Evolutionary conservation across 768 basidiomycete species (phyloP), one percentile per base, ranked within the genome.

Genomic region (Inosperma sp.): DNA sequence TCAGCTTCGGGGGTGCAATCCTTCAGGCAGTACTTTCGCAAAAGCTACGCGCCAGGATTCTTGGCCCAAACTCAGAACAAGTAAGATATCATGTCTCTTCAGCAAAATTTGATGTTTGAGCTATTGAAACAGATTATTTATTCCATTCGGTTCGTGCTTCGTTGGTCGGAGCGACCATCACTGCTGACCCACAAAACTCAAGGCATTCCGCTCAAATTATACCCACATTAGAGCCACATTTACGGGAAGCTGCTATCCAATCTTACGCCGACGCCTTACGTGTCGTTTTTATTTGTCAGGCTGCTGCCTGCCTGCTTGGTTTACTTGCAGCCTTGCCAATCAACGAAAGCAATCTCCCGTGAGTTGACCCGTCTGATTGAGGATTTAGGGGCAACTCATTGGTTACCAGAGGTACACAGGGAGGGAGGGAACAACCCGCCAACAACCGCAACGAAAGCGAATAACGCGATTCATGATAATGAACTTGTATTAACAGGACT

Each of bases 71-170:
- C 49, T 79, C 94, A 48, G 72, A 72, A 59, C 72, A 88, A 72
- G 89, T 88, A 58, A 71, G 83, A 67, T 49, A 25, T 54, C 50
- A 36, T 44, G 33, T 26, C 29, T 53, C 58, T 21, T 27, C 37
- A 17, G n/a, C 16, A 47, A 23, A 31, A 30, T 17, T 0, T 17
- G n/a, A n/a, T n/a, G n/a, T n/a, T n/a, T n/a, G n/a, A n/a, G n/a
- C n/a, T n/a, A n/a, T n/a, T n/a, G n/a, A n/a, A n/a, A n/a, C n/a
- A 91, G 87, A 76, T 83, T 59, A 90, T 90, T 62, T 78, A 86
- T 60, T 68, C 71, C 61, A 88, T 91, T 62, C 64, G 61, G 68
- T 69, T 55, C 40, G 52, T 22, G 19, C 12, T 46, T 25, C 19
- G 21, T 27, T 39, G 37, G 25, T 52, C 45, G 39, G 6, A 3